Evolutionary conservation across 2,329 filamentous ascomycete species (phyloP), one percentile per base, ranked within the genome.

Genomic region (Dactylellina haptotyla): DNA sequence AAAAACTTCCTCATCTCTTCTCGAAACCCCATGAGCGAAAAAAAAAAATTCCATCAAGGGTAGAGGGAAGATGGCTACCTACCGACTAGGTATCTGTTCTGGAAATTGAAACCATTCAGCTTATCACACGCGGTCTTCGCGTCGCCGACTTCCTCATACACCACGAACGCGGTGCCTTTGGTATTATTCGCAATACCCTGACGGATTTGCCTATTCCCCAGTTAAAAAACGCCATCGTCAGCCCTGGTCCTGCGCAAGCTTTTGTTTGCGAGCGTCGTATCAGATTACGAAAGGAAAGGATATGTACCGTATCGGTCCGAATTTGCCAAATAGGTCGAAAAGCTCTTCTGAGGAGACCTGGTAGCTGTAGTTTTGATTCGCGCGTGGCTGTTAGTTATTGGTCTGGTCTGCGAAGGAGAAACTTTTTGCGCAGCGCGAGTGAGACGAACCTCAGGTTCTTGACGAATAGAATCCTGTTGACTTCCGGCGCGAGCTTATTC

Each of bases 391-490:
- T 23, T 23, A 12, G 32, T 57, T 57, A 43, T 43, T 64, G 30
- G 46, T 37, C 30, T 34, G n/a, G 18, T 32, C 25, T 28, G 43
- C 26, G 10, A 14, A 30, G 2, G 14, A 1, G 10, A 32, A 26
- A 14, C 37, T 25, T 23, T 26, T n/a, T 23, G 32, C 4, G n/a
- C 1, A 26, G n/a, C 1, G 16, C 18, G 37, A 23, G 20, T 9
- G 12, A 16, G 45, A 83, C 85, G 78, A 83, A 96, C 92, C 91
- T 96, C 85, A 98, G 88, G 88, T 99, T 98, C 92, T 98, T 98
- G 80, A 98, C 94, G 88, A 98, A 98, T 86, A 99, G 91, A 90
- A 95, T 94, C 89, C 94, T 97, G 78, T 98, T 98, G 85, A 97
- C 93, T 91, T 99, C 95, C 84, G 95, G 93, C 85, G 93, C 93